These are phyloP conservation scores for Polytrichum formosum DNA, from an alignment of 225 moss, liverwort and hornwort genomes.

Conservation along the genomic window DNA sequence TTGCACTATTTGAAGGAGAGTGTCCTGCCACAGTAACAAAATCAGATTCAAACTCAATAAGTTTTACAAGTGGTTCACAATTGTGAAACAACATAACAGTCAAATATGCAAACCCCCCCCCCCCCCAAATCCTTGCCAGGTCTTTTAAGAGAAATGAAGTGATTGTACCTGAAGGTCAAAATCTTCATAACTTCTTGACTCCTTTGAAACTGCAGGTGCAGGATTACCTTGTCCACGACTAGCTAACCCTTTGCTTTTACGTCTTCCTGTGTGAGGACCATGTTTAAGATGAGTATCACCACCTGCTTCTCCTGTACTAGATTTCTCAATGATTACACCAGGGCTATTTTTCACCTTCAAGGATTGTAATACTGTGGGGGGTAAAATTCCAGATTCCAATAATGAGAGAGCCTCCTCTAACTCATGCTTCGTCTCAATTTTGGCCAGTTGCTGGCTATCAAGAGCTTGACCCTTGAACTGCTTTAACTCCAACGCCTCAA, in stretches of 20 bases:
- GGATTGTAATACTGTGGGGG: constrained; percentile 31
- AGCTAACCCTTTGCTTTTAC: constrained; percentile 32
- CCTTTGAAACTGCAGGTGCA: constrained; percentile 17
- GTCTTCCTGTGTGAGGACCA: constrained; percentile 27
- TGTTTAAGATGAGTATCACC: constrained; percentile 18
- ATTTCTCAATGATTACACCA: constrained; percentile 21
- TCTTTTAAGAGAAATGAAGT: neutral
- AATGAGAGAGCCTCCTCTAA: constrained; percentile 55
- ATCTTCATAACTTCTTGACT: constrained; percentile 20
- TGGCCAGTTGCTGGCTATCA: constrained; percentile 83
- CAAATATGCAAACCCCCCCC: too few species aligned
- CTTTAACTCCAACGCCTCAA: constrained; percentile 88
- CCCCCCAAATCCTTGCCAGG: neutral
- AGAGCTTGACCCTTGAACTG: constrained; percentile 65
- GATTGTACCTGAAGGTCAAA: constrained; percentile 39
- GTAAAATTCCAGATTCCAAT: constrained; percentile 76
- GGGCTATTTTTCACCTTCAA: constrained; percentile 27
- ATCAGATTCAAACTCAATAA: neutral
- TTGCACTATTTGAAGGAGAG: constrained; percentile 36
- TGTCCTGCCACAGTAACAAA: constrained; percentile 26
- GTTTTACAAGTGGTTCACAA: too few species aligned
- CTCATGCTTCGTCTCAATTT: constrained; percentile 69
- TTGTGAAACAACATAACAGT: too few species aligned
- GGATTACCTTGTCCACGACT: constrained; percentile 19
- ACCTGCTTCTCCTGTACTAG: constrained; percentile 18